Conservation (phyloP, 2,329 filamentous ascomycete species). For the Botrytis porri region DNA sequence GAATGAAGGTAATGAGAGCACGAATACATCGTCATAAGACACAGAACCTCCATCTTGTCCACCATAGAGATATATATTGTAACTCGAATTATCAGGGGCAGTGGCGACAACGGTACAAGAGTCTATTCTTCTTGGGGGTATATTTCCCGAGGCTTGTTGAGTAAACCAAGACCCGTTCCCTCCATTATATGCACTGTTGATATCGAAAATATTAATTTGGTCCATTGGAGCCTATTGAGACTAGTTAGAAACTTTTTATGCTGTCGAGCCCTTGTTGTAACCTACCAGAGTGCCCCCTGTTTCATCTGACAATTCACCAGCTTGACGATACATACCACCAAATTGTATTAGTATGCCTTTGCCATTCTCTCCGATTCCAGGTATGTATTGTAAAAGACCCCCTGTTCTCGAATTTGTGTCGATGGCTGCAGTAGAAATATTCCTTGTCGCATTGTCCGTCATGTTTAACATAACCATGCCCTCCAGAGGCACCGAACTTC, state of each 20-base stretch:
- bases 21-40: constrained; percentile 45
- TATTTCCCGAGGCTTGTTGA: constrained; percentile 43
- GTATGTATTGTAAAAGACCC: constrained; percentile 41
- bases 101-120: constrained; percentile 44
- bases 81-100: constrained; percentile 45
- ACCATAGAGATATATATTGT: constrained; percentile 51
- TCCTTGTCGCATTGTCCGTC: constrained; percentile 37
- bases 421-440: constrained; percentile 41
- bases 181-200: constrained; percentile 36
- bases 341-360: constrained; percentile 42
- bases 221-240: constrained; percentile 31
- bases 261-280: not conserved
- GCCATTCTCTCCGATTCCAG: constrained; percentile 39
- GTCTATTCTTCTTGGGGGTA: constrained; percentile 44
- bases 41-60: constrained; percentile 41
- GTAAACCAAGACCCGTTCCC: constrained; percentile 42
- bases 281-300: constrained; percentile 15
- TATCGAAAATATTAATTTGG: constrained; percentile 43
- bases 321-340: constrained; percentile 36
- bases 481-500: constrained; percentile 28
- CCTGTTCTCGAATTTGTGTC: constrained; percentile 39
- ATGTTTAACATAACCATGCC: constrained; percentile 44
- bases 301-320: constrained; percentile 1
- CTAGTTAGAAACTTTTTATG: not conserved
- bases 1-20: constrained; percentile 47